A percentile compares a stretch with the other conserved stretches of the same genome.
phyloP scores from a whole-genome alignment of 768 basidiomycete genomes.

The Mrakia gelida region DNA sequence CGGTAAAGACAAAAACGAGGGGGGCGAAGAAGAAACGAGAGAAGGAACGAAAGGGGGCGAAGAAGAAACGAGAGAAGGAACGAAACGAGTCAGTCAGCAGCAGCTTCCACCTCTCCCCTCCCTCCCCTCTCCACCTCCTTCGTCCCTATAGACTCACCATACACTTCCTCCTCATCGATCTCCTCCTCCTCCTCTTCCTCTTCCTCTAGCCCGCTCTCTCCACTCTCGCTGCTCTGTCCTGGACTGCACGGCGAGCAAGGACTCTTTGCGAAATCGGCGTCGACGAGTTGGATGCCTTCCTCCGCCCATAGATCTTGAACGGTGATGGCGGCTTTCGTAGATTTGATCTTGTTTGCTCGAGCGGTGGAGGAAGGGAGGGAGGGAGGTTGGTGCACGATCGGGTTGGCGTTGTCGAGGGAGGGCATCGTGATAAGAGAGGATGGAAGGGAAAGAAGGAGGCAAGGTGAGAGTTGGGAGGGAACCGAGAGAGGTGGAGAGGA shows the following conservation, averaged over 20 bases:
- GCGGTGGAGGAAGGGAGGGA: conserved; percentile 23
- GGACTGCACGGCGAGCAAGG: background rate
- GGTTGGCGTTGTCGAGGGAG: conserved; percentile 72
- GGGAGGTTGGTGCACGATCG: conserved; percentile 61
- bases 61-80: background rate
- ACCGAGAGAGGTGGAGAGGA: background rate
- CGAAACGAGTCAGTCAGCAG: conserved; percentile 4
- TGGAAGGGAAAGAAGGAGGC: background rate
- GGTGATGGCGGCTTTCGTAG: conserved; percentile 33
- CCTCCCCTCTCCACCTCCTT: background rate
- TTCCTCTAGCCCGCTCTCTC: background rate
- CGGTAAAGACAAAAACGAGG: no score
- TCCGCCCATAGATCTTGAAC: conserved; percentile 47
- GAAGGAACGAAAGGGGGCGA: no score
- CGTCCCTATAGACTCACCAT: conserved; percentile 26
- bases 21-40: no score
- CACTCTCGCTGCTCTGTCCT: no score
- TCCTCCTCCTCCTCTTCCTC: conserved; percentile 21
- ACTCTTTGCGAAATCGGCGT: conserved; percentile 22
- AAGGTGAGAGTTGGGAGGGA: background rate
- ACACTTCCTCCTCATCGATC: conserved; percentile 30
- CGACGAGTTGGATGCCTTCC: conserved; percentile 47
- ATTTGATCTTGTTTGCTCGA: conserved; percentile 43
- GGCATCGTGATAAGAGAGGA: conserved; percentile 9
- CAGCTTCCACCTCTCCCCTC: conserved; percentile 30